Conservation (phyloP, 2,329 filamentous ascomycete genomes). For the Knufia fluminis region DNA sequence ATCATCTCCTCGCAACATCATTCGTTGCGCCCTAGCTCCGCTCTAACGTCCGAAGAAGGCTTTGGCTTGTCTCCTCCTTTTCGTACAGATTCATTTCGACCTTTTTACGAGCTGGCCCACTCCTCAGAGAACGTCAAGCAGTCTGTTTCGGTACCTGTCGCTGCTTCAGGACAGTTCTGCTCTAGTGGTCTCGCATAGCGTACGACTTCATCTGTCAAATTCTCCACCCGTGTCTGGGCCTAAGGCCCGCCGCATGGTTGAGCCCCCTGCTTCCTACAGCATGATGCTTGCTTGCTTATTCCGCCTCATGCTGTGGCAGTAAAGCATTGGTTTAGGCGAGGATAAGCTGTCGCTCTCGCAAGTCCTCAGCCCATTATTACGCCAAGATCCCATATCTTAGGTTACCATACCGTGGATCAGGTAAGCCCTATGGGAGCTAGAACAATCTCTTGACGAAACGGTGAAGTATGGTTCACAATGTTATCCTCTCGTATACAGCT, state of each 20-base stretch:
- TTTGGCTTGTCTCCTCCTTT: neutral
- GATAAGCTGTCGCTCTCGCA: neutral
- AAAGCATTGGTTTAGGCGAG: neutral
- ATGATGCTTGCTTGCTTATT: neutral
- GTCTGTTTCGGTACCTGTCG: neutral
- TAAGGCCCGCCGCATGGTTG: conserved; percentile 1
- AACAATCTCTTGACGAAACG: neutral
- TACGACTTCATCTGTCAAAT: neutral
- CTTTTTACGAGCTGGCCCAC: neutral
- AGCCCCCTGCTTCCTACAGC: neutral
- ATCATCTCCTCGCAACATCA: neutral
- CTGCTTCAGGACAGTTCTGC: neutral
- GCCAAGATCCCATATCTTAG: neutral
- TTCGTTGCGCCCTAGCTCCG: neutral
- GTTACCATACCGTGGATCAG: neutral
- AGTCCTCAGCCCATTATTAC: neutral
- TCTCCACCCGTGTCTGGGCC: neutral
- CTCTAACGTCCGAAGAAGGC: neutral
- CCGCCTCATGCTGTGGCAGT: neutral
- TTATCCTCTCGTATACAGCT: neutral
- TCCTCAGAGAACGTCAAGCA: no score
- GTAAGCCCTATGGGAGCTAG: neutral
- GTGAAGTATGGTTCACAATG: neutral
- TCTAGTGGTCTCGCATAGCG: neutral
- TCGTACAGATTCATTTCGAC: neutral